These are phyloP conservation scores for Picochlorum sp. DNA, from an alignment of 139 green algal genomes.

Conservation along the genomic window DNA sequence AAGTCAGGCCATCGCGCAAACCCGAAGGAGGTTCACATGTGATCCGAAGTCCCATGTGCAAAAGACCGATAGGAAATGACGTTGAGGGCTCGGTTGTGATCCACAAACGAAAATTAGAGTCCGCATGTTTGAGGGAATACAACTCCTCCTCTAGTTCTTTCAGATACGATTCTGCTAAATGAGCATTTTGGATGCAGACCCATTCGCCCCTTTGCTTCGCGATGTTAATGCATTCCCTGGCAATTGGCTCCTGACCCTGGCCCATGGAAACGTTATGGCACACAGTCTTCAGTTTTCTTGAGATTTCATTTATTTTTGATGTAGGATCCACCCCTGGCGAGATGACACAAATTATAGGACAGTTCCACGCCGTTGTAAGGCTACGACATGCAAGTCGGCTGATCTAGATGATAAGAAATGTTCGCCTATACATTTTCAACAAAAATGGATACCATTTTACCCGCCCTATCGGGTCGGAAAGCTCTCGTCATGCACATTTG, in stretches of 20 bases:
- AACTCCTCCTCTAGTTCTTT: conserved; percentile 80
- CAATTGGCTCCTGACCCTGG: conserved; percentile 87
- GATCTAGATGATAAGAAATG: conserved; percentile 79
- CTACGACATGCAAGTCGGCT: conserved; percentile 77
- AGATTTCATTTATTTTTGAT: conserved; percentile 87
- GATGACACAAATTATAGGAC: conserved; percentile 90
- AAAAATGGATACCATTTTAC: conserved; percentile 76
- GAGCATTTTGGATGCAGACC: conserved; percentile 95
- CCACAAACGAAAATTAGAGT: conserved; percentile 83
- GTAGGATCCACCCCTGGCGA: conserved; percentile 81
- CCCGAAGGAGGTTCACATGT: conserved; percentile 90
- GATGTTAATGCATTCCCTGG: conserved; percentile 76
- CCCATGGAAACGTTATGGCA: conserved; percentile 45
- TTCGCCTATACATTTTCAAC: conserved; percentile 70
- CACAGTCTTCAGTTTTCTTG: conserved; percentile 92
- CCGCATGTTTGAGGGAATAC: conserved; percentile 32
- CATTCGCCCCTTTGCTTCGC: conserved; percentile 81
- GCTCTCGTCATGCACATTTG: conserved; percentile 61
- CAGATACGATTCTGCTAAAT: conserved; percentile 85
- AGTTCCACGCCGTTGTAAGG: conserved; percentile 52
- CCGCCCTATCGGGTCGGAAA: conserved; percentile 82
- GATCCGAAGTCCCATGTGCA: conserved; percentile 63
- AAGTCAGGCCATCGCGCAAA: conserved; percentile 80
- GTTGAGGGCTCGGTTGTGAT: conserved; percentile 88
- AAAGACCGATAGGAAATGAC: conserved; percentile 86